Conservation (phyloP, 2,329 filamentous ascomycete species). For the Talaromyces atroroseus region DNA sequence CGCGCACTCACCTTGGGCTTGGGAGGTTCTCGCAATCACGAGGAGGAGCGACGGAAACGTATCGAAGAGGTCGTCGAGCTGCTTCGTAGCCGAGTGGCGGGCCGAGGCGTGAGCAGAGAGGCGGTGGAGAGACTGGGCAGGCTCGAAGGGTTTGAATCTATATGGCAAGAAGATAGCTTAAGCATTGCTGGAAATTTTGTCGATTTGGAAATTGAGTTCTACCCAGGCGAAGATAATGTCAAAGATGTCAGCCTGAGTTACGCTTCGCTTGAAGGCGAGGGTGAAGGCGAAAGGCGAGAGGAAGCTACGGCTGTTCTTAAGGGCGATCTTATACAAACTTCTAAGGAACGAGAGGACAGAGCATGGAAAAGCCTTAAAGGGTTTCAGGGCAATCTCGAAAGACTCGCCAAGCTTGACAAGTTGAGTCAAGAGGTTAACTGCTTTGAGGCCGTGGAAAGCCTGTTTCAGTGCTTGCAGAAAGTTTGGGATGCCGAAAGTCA, state of each 20-base stretch:
- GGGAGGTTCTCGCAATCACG: conserved; percentile 31
- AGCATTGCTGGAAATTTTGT: conserved; percentile 44
- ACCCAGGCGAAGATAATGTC: conserved; percentile 35
- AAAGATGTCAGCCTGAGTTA: conserved; percentile 41
- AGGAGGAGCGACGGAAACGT: conserved; percentile 37
- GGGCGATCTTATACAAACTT: conserved; percentile 31
- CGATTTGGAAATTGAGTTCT: conserved; percentile 43
- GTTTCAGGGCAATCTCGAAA: conserved; percentile 40
- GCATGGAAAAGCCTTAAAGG: conserved; percentile 33
- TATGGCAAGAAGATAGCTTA: conserved; percentile 43
- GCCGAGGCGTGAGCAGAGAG: conserved; percentile 40
- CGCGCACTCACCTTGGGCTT: conserved; percentile 35
- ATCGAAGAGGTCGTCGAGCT: conserved; percentile 38
- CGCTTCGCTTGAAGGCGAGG: conserved; percentile 33
- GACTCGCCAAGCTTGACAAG: conserved; percentile 41
- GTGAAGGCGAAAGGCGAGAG: conserved; percentile 36
- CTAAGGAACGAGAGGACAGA: conserved; percentile 26
- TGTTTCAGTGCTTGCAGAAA: conserved; percentile 38
- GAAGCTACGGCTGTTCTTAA: conserved; percentile 41
- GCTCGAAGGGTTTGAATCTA: conserved; percentile 42
- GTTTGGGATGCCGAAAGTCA: conserved; percentile 40
- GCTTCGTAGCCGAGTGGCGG: conserved; percentile 36
- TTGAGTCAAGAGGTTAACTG: conserved; percentile 43
- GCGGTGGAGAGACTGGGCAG: conserved; percentile 38
- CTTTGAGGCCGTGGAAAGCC: conserved; percentile 41